phyloP scores from a whole-genome alignment of 805 yeast genomes.

The Kurtzmaniella cleridarum region DNA sequence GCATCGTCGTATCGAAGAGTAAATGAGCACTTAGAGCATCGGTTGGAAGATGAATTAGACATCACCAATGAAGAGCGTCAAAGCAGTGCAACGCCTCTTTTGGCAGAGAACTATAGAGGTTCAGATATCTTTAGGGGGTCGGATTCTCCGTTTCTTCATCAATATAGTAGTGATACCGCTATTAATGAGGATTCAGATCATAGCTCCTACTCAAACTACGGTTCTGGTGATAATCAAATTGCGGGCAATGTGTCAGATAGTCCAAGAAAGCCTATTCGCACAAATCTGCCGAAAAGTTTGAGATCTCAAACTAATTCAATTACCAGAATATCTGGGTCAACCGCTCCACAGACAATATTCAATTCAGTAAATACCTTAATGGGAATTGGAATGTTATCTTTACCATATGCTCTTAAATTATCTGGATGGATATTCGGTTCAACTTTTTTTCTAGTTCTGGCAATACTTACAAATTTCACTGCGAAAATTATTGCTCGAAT shows the following conservation, averaged over 20 bases:
- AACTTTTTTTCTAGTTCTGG: conserved; percentile 36
- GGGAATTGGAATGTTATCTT: conserved; percentile 70
- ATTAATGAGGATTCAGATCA: not conserved
- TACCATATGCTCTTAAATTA: conserved; percentile 63
- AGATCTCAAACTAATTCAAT: conserved; percentile 9
- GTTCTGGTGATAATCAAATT: conserved; percentile 8
- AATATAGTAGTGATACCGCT: too few relatives aligned
- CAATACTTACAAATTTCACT: conserved; percentile 46
- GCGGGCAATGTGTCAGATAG: not conserved
- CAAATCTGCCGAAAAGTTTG: not conserved
- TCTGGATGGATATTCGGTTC: conserved; percentile 64
- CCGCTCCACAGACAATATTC: conserved; percentile 65
- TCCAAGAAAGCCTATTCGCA: not conserved
- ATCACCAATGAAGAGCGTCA: conserved; percentile 9
- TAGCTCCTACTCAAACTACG: conserved; percentile 15
- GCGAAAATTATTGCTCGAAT: conserved; percentile 52
- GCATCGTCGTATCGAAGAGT: conserved; percentile 37
- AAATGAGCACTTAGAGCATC: conserved; percentile 21
- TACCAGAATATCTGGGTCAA: conserved; percentile 38
- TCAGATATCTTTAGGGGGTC: not conserved
- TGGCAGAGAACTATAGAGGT: conserved; percentile 7
- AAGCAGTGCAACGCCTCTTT: conserved; percentile 1
- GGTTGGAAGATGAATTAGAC: conserved; percentile 10
- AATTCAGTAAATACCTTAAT: conserved; percentile 67
- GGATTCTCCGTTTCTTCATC: too few relatives aligned